Evolutionary conservation across 2,329 filamentous ascomycete genomes (phyloP), one percentile per base, ranked within the genome.

Genomic region (Westerdykella aurantiaca): DNA sequence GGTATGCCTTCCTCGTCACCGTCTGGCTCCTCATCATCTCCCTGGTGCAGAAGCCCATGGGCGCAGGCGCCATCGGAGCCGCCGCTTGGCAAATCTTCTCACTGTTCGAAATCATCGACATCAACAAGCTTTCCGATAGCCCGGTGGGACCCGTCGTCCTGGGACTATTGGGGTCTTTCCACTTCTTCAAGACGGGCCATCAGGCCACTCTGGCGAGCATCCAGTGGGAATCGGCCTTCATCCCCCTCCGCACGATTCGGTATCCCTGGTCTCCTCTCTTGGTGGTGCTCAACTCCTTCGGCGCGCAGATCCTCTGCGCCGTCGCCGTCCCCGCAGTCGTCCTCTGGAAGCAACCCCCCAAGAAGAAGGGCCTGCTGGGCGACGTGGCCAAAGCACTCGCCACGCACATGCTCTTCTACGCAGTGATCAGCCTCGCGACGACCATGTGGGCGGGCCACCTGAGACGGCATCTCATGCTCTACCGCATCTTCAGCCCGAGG

Each of bases 181-280:
- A 96, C 72, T 98, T 83, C 74, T 98, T 98, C 80, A 96, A 95
- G 64, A 98, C 93, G 0, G 93, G 93, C 48, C 93, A 98, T 68
- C 91, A 97, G 69, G 91, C 91, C 11, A 85, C 83, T 0, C 78
- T 95, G 18, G 79, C 83, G 54, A 87, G 82, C 52, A 91, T 98
- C 60, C 93, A 98, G 63, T 98, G 93, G 93, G 93, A 98, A 70
- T 80, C 81, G 16, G 91, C 89, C 3, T 98, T 98, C 69, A 87
- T 98, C 53, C 86, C 91, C 0, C 77, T 97, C 6, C 81, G 84
- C 46, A 81, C 80, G 5, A 80, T 98, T 51, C 80, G 80, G 45
- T 96, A 98, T 69, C 93, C 93, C 1, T 96, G 87, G 86, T 86
- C 82, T 0, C 90, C 90, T 0, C 62, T 97, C 2, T 74, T 93